Base-by-base conservation (phyloP, 805 yeast genomes). In the Ogataea nonfermentans region DNA sequence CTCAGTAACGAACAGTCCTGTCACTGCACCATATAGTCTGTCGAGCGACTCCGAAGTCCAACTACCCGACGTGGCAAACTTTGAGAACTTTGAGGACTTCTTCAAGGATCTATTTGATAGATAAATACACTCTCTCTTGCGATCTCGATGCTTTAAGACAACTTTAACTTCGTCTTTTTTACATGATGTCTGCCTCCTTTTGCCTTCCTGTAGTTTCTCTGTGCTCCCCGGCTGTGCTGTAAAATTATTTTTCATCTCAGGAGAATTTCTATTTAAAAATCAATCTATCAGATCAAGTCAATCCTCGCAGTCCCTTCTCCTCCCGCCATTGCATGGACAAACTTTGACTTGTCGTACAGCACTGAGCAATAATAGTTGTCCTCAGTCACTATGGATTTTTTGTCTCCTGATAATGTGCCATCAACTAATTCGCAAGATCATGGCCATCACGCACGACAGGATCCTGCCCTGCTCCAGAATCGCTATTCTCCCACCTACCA, bases 51-150 rank as follows among this genome's bases (percentile, higher is more conserved):
- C 29, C 6, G 48, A 30, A 5, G 37, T 42, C 30, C 28, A 42
- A 31, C 25, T 71, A n/a, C 76, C 75, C 2, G 77, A 73, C 47
- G 69, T 71, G 8, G 63, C 73, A 1, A 68, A 68, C 32, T 73
- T 75, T 49, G 70, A 67, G 38, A 70, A 73, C 3, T 76, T 76
- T 51, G 81, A 76, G 44, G 81, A 76, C 36, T 76, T 76, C 54
- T 76, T 76, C 57, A 74, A 71, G 36, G 78, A 69, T 9, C 67
- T 57, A 20, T 57, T 56, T 34, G 52, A 46, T 33, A 25, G 30
- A 14, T 13, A 15, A 15, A 4, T 19, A 34, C 11, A 19, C 29
- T 25, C 15, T 25, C 22, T 8, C 8, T 19, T 19, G 22, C 29
- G n/a, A n/a, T n/a, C n/a, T n/a, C n/a, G n/a, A n/a, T n/a, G n/a